Evolutionary conservation across 208 protist species (phyloP).

Genomic region (Angomonas deanei): DNA sequence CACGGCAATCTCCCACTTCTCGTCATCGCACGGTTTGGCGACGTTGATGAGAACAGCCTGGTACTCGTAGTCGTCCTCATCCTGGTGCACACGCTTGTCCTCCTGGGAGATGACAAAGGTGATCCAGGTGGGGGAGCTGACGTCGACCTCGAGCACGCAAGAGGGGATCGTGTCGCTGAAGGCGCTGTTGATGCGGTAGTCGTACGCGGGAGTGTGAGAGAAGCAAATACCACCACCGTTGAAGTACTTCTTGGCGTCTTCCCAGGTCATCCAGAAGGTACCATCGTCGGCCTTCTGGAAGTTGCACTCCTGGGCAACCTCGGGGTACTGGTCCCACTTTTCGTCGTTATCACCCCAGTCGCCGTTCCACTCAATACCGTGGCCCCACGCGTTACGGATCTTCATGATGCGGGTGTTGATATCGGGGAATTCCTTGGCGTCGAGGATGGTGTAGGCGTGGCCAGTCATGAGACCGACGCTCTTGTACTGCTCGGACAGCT

Average conservation of each 20-base stretch:
- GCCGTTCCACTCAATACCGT: neutral
- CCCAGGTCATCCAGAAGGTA: slow-evolving; percentile 60
- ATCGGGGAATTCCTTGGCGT: slow-evolving; percentile 48
- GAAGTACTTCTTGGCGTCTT: slow-evolving; percentile 49
- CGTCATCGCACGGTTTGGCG: slow-evolving; percentile 41
- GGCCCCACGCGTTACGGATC: neutral
- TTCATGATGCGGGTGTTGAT: slow-evolving; percentile 1
- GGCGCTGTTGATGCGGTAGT: slow-evolving; percentile 42
- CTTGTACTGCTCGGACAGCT: slow-evolving; percentile 24
- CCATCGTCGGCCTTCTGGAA: neutral
- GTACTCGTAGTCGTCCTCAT: slow-evolving; percentile 38
- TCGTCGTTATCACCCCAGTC: neutral
- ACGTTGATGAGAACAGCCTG: slow-evolving; percentile 80
- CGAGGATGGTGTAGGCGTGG: slow-evolving; percentile 67
- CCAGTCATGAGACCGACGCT: slow-evolving; percentile 52
- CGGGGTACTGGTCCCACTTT: neutral
- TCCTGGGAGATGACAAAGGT: slow-evolving; percentile 75
- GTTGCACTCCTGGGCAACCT: neutral
- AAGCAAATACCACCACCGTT: slow-evolving; percentile 46
- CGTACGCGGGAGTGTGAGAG: slow-evolving; percentile 17
- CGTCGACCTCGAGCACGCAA: slow-evolving; percentile 21
- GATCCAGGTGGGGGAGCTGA: slow-evolving; percentile 43
- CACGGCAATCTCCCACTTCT: slow-evolving; percentile 55
- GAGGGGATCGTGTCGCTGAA: slow-evolving; percentile 33
- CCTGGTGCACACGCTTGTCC: slow-evolving; percentile 47